Percentiles rank a stretch among this genome's conserved stretches.
phyloP scores from a whole-genome alignment of 2,329 filamentous ascomycete species.

The Chaetomiaceae sp. region DNA sequence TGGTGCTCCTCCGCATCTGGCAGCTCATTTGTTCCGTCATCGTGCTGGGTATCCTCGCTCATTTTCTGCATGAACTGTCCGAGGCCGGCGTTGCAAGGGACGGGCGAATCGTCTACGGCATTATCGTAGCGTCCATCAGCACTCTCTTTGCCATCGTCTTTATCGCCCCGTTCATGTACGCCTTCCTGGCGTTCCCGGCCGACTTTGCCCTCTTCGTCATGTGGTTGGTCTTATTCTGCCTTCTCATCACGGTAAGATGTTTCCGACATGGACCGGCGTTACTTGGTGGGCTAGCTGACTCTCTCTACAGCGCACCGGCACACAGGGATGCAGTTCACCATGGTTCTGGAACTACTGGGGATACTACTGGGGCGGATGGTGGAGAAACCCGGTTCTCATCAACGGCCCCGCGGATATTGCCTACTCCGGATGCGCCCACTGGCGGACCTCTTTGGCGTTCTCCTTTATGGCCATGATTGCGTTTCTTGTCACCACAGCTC shows the following conservation, averaged over 20 bases:
- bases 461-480: conserved; percentile 21
- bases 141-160: conserved; percentile 19
- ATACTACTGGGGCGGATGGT: conserved; percentile 20
- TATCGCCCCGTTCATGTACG: conserved; percentile 19
- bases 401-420: background rate
- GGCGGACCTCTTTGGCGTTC: conserved; percentile 21
- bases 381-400: background rate
- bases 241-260: conserved; percentile 18
- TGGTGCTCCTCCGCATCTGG: conserved; percentile 17
- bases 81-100: conserved; percentile 12
- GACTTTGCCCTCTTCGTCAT: conserved; percentile 22
- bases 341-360: conserved; percentile 25
- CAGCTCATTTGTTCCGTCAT: conserved; percentile 22
- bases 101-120: conserved; percentile 19
- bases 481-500: conserved; percentile 16
- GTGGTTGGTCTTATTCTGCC: conserved; percentile 23
- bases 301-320: conserved; percentile 10
- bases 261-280: background rate
- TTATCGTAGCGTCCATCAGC: conserved; percentile 19
- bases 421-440: conserved; percentile 14
- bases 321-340: conserved; percentile 11
- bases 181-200: conserved; percentile 18
- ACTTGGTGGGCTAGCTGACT: background rate
- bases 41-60: conserved; percentile 19
- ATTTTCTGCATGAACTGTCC: conserved; percentile 14